Evolutionary conservation across 176 grass and related monocot genomes (phyloP).

Genomic region (Zizania latifolia): DNA sequence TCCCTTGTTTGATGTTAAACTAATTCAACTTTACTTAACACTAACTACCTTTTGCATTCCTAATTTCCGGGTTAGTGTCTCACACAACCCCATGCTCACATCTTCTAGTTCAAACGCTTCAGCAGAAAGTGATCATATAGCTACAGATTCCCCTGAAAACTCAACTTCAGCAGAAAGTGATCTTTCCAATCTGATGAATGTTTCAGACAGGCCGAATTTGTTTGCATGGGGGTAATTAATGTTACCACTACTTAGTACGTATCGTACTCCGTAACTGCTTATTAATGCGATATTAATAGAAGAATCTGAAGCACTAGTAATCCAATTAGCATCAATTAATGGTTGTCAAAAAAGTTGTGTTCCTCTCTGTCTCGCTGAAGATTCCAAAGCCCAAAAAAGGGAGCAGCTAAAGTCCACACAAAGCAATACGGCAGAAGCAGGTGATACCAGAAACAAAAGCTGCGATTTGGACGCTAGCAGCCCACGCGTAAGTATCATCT

Average conservation of each 20-base stretch:
- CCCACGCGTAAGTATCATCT: neutral
- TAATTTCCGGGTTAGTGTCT: neutral
- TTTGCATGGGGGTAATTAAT: neutral
- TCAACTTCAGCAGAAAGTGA: neutral
- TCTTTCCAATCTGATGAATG: neutral
- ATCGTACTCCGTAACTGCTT: no score
- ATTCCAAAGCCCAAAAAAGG: neutral
- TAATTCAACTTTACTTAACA: neutral
- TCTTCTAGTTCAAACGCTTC: slow-evolving; percentile 3
- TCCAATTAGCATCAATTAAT: neutral
- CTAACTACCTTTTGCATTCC: neutral
- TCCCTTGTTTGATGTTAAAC: neutral
- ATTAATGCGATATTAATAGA: neutral
- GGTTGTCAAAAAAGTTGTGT: neutral
- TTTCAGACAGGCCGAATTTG: neutral
- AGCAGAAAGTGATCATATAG: neutral
- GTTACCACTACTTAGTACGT: neutral
- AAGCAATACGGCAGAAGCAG: neutral
- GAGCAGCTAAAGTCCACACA: neutral
- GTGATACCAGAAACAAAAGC: neutral
- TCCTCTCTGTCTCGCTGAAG: neutral
- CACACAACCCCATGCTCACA: neutral
- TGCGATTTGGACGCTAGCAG: slow-evolving; percentile 24
- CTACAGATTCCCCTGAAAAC: slow-evolving; percentile 3
- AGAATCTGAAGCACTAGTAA: neutral